Base-by-base conservation (phyloP, 371 early-diverging fungal genomes). In the Rhizopus microsporus region DNA sequence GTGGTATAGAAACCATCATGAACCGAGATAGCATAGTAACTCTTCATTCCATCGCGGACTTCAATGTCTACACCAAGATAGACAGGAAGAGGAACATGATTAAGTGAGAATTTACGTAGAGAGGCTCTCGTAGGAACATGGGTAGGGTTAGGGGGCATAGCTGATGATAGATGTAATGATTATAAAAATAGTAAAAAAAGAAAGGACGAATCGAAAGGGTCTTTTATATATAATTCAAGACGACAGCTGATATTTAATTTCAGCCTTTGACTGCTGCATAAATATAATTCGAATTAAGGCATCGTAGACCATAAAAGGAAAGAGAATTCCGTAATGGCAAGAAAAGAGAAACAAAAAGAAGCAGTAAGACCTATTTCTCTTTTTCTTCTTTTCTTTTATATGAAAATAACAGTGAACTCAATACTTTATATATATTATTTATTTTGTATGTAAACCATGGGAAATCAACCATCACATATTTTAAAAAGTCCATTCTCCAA, bases 1-100 rank as follows among this genome's bases (percentile, higher is more conserved):
- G 75, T 75, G 23, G 72, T 64, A 40, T 80, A 87, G 55, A 74
- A 72, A n/a, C 85, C 88, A 63, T 87, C 85, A 51, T 87, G 82
- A 1, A 81, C 74, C 12, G 80, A 83, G 34, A 85, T 65, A 32
- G 81, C 57, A 49, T 77, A 84, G 5, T 53, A 38, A 23, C 57
- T 62, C 4, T 48, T 60, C 13, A 62, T 57, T 33, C 69, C 58
- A 29, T 61, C 57, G 30, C 63, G 61, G 15, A 78, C 52, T 42
- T 80, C 74, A 31, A 88, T 70, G 54, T 83, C 86, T 12, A 86
- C 63, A 50, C 88, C 88, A 13, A 88, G 70, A 60, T 88, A 86
- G 37, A 83, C 75, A 16, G 83, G 63, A 57, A 80, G 56, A 7
- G 77, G 80, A 4, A 83, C 58, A 52, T 70, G 67, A 7, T 68